phyloP scores from a whole-genome alignment of 1,284 basidiomycete species.

The Neotropicomus parvogracilis region DNA sequence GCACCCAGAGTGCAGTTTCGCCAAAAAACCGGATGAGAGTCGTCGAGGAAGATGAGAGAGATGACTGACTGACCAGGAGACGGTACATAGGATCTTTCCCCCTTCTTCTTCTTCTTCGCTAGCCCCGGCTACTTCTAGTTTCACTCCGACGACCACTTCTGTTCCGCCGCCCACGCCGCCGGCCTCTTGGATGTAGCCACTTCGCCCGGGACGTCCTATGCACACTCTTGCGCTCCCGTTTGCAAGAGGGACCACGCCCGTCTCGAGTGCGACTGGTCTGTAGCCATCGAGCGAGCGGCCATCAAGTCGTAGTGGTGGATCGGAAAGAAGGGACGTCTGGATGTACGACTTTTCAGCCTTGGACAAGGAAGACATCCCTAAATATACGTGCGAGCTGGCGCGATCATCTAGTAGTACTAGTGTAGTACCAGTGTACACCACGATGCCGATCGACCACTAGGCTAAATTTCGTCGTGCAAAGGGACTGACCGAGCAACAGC shows the following conservation, averaged over 20 bases:
- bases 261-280: constrained; percentile 66
- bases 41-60: not conserved
- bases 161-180: constrained; percentile 27
- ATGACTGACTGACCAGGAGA: constrained; percentile 73
- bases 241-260: constrained; percentile 69
- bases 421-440: no score
- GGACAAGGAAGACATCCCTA: constrained; percentile 48
- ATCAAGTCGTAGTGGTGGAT: constrained; percentile 59
- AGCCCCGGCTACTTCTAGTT: constrained; percentile 64
- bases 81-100: constrained; percentile 59
- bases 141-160: constrained; percentile 46
- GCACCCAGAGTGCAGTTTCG: no score
- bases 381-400: no score
- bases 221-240: constrained; percentile 70
- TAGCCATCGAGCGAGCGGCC: constrained; percentile 64
- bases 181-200: constrained; percentile 41
- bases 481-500: no score
- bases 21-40: no score
- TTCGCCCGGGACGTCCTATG: constrained; percentile 58
- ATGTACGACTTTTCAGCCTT: constrained; percentile 77
- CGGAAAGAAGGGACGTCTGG: constrained; percentile 53
- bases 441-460: no score
- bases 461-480: no score
- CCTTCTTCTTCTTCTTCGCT: constrained; percentile 49
- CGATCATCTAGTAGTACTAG: no score